Evolutionary conservation across 192 early-diverging fungal species (phyloP), one percentile per base, ranked within the genome.

Genomic region (Pilobolus umbonatus): DNA sequence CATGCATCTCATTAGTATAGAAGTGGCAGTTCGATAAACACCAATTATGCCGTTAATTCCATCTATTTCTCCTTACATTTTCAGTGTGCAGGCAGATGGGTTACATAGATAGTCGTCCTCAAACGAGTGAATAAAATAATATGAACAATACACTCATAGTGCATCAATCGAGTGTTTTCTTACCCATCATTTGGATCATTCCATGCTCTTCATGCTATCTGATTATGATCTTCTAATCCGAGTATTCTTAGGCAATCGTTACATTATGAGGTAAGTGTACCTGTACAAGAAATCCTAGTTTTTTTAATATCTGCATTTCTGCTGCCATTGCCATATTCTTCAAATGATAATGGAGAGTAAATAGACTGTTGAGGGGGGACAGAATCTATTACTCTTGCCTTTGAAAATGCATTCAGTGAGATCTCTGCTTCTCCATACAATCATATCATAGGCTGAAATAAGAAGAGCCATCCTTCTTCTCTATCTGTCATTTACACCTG

Each of bases 181-280:
- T 73, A 84, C 80, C 87, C 67, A 63, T 99, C 97, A 71, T 99
- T 97, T 46, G 97, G 62, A 69, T 89, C 96, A 61, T 93, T 92
- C 94, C 94, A 98, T 14, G 94, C 90, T 22, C 78, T 74, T 60
- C 94, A 91, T 5, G 88, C 81, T n/a, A 99, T 68, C 9, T 60
- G 75, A 10, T 83, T 75, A 59, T 95, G 84, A 9, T 84, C 84
- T 6, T 80, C 83, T 40, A 95, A 59, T 26, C 84, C 87, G 32
- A 99, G 73, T 24, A 86, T 81, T 35, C 84, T 84, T 64, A 98
- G 63, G 67, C 94, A n/a, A n/a, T 82, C 84, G 98, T 85, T 49
- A 93, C 82, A 17, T 88, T 89, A 68, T 99, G 94, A n/a, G 97
- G 94, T 12, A 93, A 81, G 69, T 96, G 88, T 1, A 98, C 95